phyloP scores from a whole-genome alignment of 495 filamentous ascomycete genomes.

The Podospora conica region DNA sequence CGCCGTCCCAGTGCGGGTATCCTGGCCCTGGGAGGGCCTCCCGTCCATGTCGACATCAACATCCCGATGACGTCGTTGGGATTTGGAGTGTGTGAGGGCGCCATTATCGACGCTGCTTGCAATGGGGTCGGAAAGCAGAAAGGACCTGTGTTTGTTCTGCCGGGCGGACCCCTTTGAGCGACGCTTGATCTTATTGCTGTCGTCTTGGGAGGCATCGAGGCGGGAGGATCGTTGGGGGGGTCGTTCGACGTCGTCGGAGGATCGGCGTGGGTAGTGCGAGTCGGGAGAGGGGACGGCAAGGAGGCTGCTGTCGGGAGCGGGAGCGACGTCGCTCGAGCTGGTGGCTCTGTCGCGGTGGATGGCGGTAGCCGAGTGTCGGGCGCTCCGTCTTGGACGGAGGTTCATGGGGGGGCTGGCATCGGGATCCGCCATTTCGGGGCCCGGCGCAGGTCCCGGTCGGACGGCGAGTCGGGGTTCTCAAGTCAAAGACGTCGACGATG shows the following conservation, averaged over 20 bases:
- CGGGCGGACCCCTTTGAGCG: slow-evolving; percentile 23
- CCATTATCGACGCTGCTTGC: slow-evolving; percentile 11
- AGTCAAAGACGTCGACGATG: neutral
- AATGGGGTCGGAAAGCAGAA: slow-evolving; percentile 39
- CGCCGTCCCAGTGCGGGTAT: neutral
- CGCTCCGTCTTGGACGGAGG: slow-evolving; percentile 19
- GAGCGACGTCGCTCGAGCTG: slow-evolving; percentile 16
- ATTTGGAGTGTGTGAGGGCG: neutral
- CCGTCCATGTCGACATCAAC: slow-evolving; percentile 11
- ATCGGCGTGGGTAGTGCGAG: slow-evolving; percentile 12
- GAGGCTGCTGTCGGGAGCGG: slow-evolving; percentile 20
- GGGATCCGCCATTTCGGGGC: slow-evolving; percentile 23
- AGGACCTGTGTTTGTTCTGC: slow-evolving; percentile 41
- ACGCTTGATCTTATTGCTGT: slow-evolving; percentile 16
- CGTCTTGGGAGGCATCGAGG: slow-evolving; percentile 12
- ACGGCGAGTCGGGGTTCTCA: slow-evolving; percentile 5
- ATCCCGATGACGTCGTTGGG: slow-evolving; percentile 13
- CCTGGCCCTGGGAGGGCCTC: slow-evolving; percentile 3
- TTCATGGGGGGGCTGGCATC: slow-evolving; percentile 20
- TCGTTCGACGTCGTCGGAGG: slow-evolving; percentile 20
- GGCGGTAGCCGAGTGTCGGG: slow-evolving; percentile 13
- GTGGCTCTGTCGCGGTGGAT: slow-evolving; percentile 10
- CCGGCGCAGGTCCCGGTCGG: slow-evolving; percentile 12
- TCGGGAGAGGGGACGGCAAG: slow-evolving; percentile 16
- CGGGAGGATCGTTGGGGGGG: slow-evolving; percentile 16